Percentiles rank a stretch among this genome's conserved stretches.
phyloP scores from a whole-genome alignment of 2,329 filamentous ascomycete species.

The Capronia coronata region DNA sequence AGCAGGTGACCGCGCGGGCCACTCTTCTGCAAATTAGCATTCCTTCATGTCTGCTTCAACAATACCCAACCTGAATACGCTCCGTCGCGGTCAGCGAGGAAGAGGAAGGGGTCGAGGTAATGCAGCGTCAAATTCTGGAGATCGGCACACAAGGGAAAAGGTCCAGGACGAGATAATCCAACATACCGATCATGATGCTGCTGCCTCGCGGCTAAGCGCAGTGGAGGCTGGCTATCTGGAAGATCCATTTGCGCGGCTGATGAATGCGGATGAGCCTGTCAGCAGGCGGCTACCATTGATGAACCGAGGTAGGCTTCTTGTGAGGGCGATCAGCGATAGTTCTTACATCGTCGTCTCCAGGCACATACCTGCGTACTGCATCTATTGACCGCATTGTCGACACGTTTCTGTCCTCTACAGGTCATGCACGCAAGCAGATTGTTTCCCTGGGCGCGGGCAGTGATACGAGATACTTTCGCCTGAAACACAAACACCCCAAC shows the following conservation, averaged over 20 bases:
- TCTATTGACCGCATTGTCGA: conserved; percentile 73
- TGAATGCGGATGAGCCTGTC: conserved; percentile 37
- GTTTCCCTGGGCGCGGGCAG: conserved; percentile 90
- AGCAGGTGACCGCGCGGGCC: too few relatives aligned
- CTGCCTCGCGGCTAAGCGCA: conserved; percentile 79
- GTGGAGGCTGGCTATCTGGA: conserved; percentile 77
- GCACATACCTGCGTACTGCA: conserved; percentile 84
- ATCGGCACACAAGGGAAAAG: conserved; percentile 14
- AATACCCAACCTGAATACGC: conserved; percentile 70
- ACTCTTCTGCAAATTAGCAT: too few relatives aligned
- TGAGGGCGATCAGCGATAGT: not conserved
- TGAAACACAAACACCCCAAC: conserved; percentile 40
- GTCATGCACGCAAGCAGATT: conserved; percentile 55
- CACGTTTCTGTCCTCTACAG: conserved; percentile 49
- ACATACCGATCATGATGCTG: conserved; percentile 85
- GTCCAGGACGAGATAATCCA: conserved; percentile 65
- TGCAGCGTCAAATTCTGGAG: conserved; percentile 32
- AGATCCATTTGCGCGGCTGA: conserved; percentile 63
- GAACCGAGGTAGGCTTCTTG: conserved; percentile 64
- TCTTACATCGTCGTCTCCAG: conserved; percentile 40
- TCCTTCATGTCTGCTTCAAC: conserved; percentile 59
- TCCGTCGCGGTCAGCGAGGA: conserved; percentile 46
- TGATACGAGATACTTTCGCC: conserved; percentile 78
- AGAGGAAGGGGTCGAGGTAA: conserved; percentile 43
- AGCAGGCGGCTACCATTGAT: conserved; percentile 78